Conservation (phyloP, 2,329 filamentous ascomycete genomes). For the Nemania sp. region DNA sequence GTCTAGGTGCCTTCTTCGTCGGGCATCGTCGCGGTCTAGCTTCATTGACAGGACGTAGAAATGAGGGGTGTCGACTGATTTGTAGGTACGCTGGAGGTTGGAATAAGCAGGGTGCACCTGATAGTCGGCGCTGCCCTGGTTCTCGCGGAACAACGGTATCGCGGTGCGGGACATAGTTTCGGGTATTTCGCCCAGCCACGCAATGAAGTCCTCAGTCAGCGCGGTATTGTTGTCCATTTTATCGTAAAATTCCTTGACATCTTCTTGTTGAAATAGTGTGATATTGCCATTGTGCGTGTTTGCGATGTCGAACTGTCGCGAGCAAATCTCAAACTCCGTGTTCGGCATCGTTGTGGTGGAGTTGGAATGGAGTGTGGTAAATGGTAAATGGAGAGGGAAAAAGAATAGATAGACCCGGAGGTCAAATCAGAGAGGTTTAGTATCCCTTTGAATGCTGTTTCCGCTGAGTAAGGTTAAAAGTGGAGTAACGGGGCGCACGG, state of each 20-base stretch:
- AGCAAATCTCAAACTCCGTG: too few relatives aligned
- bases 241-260: not conserved
- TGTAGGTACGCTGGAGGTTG: not conserved
- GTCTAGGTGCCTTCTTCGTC: too few relatives aligned
- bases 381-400: too few relatives aligned
- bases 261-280: not conserved
- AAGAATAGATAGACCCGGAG: too few relatives aligned
- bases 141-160: not conserved
- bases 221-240: not conserved
- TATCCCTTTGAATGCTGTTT: too few relatives aligned
- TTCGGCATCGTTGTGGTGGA: too few relatives aligned
- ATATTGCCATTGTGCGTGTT: not conserved
- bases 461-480: too few relatives aligned
- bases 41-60: not conserved
- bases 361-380: too few relatives aligned
- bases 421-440: too few relatives aligned
- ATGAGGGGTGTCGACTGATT: not conserved
- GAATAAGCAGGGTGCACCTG: constrained; percentile 3
- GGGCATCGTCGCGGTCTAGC: too few relatives aligned
- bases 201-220: not conserved
- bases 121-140: not conserved
- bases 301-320: not conserved
- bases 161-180: not conserved
- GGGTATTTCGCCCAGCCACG: not conserved
- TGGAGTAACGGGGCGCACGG: too few relatives aligned